phyloP scores from a whole-genome alignment of 345 rosid genomes.

The Lenwebbia sp. region DNA sequence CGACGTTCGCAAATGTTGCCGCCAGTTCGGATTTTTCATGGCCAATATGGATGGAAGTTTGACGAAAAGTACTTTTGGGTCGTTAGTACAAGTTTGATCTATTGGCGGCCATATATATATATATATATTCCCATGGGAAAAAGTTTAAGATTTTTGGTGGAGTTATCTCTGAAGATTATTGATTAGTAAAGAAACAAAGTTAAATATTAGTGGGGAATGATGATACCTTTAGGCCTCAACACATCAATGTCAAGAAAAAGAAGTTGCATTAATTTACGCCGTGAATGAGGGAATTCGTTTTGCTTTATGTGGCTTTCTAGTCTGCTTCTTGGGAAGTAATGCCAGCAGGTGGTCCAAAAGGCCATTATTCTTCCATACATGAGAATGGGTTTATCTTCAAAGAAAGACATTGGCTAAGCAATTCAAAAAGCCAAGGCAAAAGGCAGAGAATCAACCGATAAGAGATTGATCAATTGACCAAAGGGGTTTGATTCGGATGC shows the following conservation, averaged over 20 bases:
- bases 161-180: background rate
- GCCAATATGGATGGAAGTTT: background rate
- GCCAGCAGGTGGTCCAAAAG: too few species aligned
- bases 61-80: background rate
- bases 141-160: background rate
- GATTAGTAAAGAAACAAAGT: background rate
- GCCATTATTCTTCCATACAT: background rate
- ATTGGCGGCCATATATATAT: background rate
- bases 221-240: background rate
- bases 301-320: too few species aligned
- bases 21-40: background rate
- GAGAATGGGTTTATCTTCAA: background rate
- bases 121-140: too few species aligned
- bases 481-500: background rate
- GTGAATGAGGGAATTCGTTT: background rate
- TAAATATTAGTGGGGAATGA: background rate
- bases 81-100: background rate
- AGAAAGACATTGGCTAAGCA: background rate
- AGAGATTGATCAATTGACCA: background rate
- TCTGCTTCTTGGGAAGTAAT: too few species aligned
- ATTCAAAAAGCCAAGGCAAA: background rate
- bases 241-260: background rate
- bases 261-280: background rate
- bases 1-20: background rate
- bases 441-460: background rate